A percentile compares a stretch with the other conserved stretches of the same genome.
Evolutionary conservation across 805 yeast species (phyloP).

Genomic region (Yamadazyma sp.): DNA sequence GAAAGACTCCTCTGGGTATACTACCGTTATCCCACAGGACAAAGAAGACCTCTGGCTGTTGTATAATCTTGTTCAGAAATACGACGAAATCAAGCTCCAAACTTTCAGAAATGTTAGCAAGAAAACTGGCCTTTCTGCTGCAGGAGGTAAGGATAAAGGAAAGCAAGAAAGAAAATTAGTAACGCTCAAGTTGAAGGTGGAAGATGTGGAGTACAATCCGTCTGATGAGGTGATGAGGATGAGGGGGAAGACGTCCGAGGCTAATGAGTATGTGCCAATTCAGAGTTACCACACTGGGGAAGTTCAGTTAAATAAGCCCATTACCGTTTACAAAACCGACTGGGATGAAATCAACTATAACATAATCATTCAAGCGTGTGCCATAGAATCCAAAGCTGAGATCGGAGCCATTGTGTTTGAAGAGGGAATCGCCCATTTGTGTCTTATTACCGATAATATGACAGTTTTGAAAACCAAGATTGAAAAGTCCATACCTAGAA

Average conservation of each 20-base stretch:
- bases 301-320: conserved; percentile 64
- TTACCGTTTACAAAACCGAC: conserved; percentile 68
- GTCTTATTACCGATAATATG: conserved; percentile 85
- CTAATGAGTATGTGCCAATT: conserved; percentile 73
- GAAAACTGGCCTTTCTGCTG: conserved; percentile 24
- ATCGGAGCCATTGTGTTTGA: conserved; percentile 91
- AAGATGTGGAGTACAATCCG: conserved; percentile 75
- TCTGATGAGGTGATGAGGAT: conserved; percentile 73
- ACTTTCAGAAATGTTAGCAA: conserved; percentile 65
- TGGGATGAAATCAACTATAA: conserved; percentile 77
- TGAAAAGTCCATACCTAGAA: conserved; percentile 82
- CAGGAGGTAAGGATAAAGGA: conserved; percentile 42
- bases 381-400: conserved; percentile 79
- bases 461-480: conserved; percentile 78
- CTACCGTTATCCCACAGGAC: conserved; percentile 74
- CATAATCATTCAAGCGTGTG: conserved; percentile 65
- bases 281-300: conserved; percentile 89
- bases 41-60: conserved; percentile 89
- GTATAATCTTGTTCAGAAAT: conserved; percentile 74
- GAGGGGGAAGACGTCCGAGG: conserved; percentile 71
- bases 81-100: conserved; percentile 69
- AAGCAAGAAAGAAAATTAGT: conserved; percentile 52
- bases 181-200: conserved; percentile 56
- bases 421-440: conserved; percentile 92
- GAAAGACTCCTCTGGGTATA: conserved; percentile 18